Evolutionary conservation across 805 yeast species (phyloP), one percentile per base, ranked within the genome.

Genomic region (Zygosaccharomyces kombuchaensis): DNA sequence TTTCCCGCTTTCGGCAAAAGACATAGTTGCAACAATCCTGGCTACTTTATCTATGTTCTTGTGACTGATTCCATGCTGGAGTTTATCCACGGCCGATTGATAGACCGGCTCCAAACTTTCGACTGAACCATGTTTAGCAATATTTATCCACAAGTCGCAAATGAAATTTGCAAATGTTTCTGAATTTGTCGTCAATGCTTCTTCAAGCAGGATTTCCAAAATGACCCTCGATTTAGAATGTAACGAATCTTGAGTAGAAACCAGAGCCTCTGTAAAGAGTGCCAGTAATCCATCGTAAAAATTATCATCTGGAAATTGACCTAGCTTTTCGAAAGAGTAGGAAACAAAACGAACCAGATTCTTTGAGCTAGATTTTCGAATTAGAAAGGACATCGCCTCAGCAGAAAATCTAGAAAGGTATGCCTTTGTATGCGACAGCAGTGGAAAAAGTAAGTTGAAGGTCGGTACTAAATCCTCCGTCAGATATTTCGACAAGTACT

Each of bases 321-420:
- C 27, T 64, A 67, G 22, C 34, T 69, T 70, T 25, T 62, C 54
- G 39, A 78, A 70, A 2, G 76, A 61, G 49, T 60, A 70, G 2
- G 67, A 57, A 7, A 85, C 68, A 36, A 86, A 75, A 0, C 53
- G 46, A 1, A 60, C 56, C 39, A 89, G 66, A 6, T 75, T 67
- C 0, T 72, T 72, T 0, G 71, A 61, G 19, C 73, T 71, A 50
- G 86, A 73, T 62, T 87, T 87, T 59, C 93, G 78, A 8, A 91
- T 70, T 46, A 91, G 69, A 56, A 85, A 93, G 0, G 97, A 86
- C 37, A 91, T 64, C 0, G 96, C 93, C 64, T 91, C 97, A 0
- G 96, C 89, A 16, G 95, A 81, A 57, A 91, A 93, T 50, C 95
- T 74, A 1, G 87, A 74, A 29, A 90, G 74, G 52, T 84, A 80